These are phyloP conservation scores for Pseudodiploospora longispora DNA, from an alignment of 2,329 filamentous ascomycete species.

Conservation along the genomic window DNA sequence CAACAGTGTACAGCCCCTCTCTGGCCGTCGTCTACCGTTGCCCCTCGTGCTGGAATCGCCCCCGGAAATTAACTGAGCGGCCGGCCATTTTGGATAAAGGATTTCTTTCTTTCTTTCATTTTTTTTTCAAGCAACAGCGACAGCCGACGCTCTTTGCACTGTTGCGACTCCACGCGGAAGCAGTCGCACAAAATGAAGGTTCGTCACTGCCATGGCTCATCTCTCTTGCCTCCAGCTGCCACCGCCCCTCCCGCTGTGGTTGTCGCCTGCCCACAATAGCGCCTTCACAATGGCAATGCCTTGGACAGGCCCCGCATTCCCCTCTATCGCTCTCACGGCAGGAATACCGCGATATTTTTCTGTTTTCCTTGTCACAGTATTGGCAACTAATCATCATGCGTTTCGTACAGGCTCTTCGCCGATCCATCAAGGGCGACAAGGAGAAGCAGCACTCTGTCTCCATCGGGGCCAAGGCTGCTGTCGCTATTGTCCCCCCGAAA, in stretches of 20 bases:
- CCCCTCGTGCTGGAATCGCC: not conserved
- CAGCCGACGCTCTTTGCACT: not conserved
- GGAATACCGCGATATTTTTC: not conserved
- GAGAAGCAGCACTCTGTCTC: constrained; percentile 61
- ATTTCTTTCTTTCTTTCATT: not conserved
- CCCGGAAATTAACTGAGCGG: not conserved
- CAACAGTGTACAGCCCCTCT: no score
- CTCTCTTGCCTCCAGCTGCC: constrained; percentile 12
- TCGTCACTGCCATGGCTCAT: constrained; percentile 16
- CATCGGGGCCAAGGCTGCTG: constrained; percentile 75
- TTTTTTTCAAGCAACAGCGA: not conserved
- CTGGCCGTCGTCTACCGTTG: no score
- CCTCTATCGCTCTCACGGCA: not conserved
- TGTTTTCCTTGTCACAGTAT: not conserved
- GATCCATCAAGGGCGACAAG: constrained; percentile 88
- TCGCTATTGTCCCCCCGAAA: constrained; percentile 85
- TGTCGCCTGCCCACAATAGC: constrained; percentile 4
- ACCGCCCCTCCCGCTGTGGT: constrained; percentile 9
- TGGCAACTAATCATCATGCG: constrained; percentile 35
- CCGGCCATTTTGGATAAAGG: not conserved
- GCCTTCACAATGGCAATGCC: constrained; percentile 2
- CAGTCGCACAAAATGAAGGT: constrained; percentile 30
- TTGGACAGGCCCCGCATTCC: not conserved
- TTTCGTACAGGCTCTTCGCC: constrained; percentile 61
- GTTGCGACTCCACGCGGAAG: not conserved